A percentile compares a stretch with the other conserved stretches of the same genome.
These are phyloP conservation scores for Aegilops speltoides DNA, from an alignment of 176 grass and related monocot genomes.

Conservation along the genomic window DNA sequence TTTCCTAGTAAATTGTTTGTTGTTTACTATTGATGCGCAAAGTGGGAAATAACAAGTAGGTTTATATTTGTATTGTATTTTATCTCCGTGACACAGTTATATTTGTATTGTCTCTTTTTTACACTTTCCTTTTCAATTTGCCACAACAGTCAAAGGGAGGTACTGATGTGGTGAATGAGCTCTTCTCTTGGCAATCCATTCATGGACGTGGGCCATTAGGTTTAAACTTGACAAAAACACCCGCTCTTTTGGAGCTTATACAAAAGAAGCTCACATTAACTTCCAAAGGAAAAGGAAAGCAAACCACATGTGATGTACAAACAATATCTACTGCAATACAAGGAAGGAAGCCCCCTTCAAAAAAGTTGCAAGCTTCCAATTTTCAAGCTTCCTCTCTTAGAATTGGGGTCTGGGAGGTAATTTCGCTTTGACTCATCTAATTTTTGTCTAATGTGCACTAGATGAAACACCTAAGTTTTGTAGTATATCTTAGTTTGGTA, in stretches of 20 bases:
- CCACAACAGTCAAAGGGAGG: not conserved
- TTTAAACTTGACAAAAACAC: not conserved
- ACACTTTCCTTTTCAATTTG: not conserved
- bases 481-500: not conserved
- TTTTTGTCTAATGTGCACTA: not conserved
- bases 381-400: not conserved
- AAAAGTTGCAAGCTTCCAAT: not conserved
- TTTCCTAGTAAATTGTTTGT: not conserved
- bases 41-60: not conserved
- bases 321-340: not conserved
- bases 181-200: not conserved
- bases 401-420: conserved; percentile 9
- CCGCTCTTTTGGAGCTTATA: not conserved
- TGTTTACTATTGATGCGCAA: not conserved
- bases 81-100: not conserved
- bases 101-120: not conserved
- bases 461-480: not conserved
- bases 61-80: too few relatives aligned
- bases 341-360: not conserved
- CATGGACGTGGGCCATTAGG: not conserved
- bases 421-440: not conserved
- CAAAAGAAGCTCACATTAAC: not conserved
- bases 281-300: not conserved
- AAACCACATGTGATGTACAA: not conserved
- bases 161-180: not conserved